These are phyloP conservation scores for Curvularia spicifera DNA, from an alignment of 2,329 filamentous ascomycete genomes.

Conservation along the genomic window DNA sequence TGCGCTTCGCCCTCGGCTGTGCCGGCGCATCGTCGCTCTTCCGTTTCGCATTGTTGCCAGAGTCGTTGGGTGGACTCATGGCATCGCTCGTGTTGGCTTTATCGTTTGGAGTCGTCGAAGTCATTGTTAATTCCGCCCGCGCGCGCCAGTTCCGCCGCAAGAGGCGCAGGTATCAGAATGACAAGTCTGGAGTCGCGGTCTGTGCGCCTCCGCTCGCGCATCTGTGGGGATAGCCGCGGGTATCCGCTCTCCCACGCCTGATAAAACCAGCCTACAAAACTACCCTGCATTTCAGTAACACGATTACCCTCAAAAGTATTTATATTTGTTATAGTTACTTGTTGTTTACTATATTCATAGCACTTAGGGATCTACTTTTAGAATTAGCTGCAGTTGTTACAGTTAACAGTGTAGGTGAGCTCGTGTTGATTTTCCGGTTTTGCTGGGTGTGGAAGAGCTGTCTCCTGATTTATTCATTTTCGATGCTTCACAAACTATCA, in stretches of 20 bases:
- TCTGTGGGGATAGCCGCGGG: constrained; percentile 12
- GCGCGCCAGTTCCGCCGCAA: constrained; percentile 19
- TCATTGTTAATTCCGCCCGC: constrained; percentile 21
- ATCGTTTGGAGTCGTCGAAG: constrained; percentile 21
- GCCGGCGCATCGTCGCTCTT: constrained; percentile 53
- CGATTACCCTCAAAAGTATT: too few species aligned
- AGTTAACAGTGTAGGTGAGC: too few species aligned
- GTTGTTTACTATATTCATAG: too few species aligned
- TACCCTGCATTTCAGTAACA: too few species aligned
- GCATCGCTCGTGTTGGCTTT: constrained; percentile 40
- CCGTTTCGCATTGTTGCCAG: constrained; percentile 46
- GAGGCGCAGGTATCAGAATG: constrained; percentile 1
- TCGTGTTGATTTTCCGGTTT: too few species aligned
- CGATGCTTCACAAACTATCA: not conserved
- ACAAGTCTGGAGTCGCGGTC: constrained; percentile 15
- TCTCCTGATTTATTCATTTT: not conserved
- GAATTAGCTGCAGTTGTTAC: too few species aligned
- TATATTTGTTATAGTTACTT: too few species aligned
- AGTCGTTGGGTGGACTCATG: constrained; percentile 43
- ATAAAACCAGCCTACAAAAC: too few species aligned
- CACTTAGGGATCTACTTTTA: too few species aligned
- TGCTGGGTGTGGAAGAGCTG: too few species aligned
- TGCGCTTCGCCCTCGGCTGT: constrained; percentile 64
- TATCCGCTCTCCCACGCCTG: not conserved
- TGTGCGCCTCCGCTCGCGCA: constrained; percentile 13